phyloP scores from a whole-genome alignment of 2,329 filamentous ascomycete species.

The Fonsecaea pugnacius region DNA sequence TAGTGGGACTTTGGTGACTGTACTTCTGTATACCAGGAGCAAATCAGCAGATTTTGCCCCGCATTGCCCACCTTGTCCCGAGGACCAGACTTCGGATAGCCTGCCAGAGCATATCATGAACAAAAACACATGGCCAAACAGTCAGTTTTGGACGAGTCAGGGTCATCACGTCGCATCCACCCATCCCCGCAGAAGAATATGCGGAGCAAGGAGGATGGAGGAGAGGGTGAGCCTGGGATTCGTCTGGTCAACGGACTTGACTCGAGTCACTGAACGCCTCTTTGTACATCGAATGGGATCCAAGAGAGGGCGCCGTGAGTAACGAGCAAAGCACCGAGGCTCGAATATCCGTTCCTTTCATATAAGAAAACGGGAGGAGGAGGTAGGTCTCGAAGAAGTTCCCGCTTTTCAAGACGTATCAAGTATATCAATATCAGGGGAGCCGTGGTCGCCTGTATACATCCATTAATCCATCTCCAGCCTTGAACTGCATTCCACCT shows the following conservation, averaged over 20 bases:
- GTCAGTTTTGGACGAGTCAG: slow-evolving; percentile 16
- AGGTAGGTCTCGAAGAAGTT: neutral
- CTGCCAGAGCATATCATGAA: neutral
- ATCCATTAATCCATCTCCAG: too few relatives aligned
- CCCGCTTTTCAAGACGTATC: too few relatives aligned
- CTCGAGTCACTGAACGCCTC: neutral
- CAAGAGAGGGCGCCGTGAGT: neutral
- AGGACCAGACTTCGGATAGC: slow-evolving; percentile 9
- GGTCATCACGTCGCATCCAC: neutral
- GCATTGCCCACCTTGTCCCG: neutral
- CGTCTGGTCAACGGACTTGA: slow-evolving; percentile 7
- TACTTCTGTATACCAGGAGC: neutral
- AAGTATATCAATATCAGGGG: too few relatives aligned
- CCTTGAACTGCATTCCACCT: too few relatives aligned
- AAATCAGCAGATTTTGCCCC: neutral
- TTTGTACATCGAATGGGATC: neutral
- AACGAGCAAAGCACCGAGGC: neutral
- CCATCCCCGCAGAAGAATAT: slow-evolving; percentile 4
- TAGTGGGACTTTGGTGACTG: slow-evolving; percentile 7
- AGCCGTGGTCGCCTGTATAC: too few relatives aligned
- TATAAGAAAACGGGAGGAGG: neutral
- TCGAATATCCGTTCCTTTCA: neutral
- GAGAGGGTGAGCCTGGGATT: neutral
- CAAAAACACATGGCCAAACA: neutral
- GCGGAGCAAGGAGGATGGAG: neutral